Conservation (phyloP, 805 yeast genomes). For the Dipodascus albidus region DNA sequence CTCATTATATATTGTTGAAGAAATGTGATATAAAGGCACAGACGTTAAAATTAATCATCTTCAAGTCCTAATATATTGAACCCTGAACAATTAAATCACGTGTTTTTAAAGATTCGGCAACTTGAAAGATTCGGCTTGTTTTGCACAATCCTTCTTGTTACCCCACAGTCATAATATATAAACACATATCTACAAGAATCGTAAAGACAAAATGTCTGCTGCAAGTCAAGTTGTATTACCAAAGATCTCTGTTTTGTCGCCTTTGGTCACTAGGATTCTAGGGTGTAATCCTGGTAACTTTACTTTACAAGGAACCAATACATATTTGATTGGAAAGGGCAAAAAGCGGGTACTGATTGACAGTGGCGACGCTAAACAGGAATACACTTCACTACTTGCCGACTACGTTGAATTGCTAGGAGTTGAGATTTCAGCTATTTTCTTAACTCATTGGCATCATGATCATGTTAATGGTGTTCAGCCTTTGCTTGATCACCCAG, state of each 20-base stretch:
- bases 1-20: no score
- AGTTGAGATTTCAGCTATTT: conserved; percentile 18
- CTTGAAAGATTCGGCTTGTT: background rate
- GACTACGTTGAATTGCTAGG: conserved; percentile 16
- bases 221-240: conserved; percentile 8
- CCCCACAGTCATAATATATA: background rate
- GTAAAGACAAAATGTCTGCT: background rate
- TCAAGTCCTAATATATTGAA: no score
- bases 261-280: conserved; percentile 24
- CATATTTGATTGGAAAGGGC: conserved; percentile 28
- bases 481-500: conserved; percentile 8
- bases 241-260: conserved; percentile 19
- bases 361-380: conserved; percentile 26
- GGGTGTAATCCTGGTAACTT: conserved; percentile 28
- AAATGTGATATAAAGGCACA: no score
- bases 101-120: background rate
- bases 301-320: conserved; percentile 30
- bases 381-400: conserved; percentile 18
- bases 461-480: conserved; percentile 26
- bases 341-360: conserved; percentile 23
- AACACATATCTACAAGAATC: background rate
- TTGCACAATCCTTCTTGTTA: background rate
- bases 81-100: background rate
- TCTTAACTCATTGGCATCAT: conserved; percentile 28
- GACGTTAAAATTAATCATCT: background rate